phyloP scores from a whole-genome alignment of 345 rosid species.

The Brassica napus region DNA sequence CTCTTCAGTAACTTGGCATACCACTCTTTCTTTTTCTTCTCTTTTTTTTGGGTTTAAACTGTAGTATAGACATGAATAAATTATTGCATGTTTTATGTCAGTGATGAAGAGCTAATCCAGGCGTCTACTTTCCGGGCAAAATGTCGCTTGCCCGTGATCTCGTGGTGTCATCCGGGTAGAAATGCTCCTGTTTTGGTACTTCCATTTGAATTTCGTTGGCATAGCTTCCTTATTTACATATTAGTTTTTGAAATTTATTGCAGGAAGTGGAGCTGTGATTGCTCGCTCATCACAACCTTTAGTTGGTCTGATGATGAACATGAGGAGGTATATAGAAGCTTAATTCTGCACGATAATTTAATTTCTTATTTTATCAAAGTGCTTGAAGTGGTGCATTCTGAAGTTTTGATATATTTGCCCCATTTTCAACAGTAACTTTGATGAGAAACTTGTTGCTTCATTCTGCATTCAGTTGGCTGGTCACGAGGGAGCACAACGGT shows the following conservation, averaged over 20 bases:
- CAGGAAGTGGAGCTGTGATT: slow-evolving; percentile 90
- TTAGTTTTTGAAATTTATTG: slow-evolving; percentile 33
- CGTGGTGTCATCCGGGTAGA: slow-evolving; percentile 97
- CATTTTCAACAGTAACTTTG: slow-evolving; percentile 61
- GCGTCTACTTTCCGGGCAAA: slow-evolving; percentile 89
- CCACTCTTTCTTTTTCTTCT: slow-evolving; percentile 4
- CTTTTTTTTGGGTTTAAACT: not conserved
- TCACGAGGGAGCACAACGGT: slow-evolving; percentile 59
- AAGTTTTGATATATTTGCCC: slow-evolving; percentile 14
- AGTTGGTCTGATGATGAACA: slow-evolving; percentile 97
- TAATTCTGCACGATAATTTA: slow-evolving; percentile 12
- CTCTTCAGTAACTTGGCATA: slow-evolving; percentile 20
- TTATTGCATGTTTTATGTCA: slow-evolving; percentile 40
- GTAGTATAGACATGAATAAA: slow-evolving; percentile 7
- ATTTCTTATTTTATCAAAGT: slow-evolving; percentile 30
- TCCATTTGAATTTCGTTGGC: slow-evolving; percentile 21
- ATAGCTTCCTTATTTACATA: slow-evolving; percentile 23
- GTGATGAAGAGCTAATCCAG: slow-evolving; percentile 85
- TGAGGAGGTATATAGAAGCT: slow-evolving; percentile 71
- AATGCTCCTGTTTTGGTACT: slow-evolving; percentile 19
- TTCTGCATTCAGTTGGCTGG: slow-evolving; percentile 69
- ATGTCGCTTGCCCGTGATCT: slow-evolving; percentile 82
- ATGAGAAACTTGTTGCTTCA: slow-evolving; percentile 95
- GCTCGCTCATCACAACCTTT: slow-evolving; percentile 98
- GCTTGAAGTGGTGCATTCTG: slow-evolving; percentile 21